phyloP scores from a whole-genome alignment of 1,284 basidiomycete genomes.

The Sphagnurus paluster region DNA sequence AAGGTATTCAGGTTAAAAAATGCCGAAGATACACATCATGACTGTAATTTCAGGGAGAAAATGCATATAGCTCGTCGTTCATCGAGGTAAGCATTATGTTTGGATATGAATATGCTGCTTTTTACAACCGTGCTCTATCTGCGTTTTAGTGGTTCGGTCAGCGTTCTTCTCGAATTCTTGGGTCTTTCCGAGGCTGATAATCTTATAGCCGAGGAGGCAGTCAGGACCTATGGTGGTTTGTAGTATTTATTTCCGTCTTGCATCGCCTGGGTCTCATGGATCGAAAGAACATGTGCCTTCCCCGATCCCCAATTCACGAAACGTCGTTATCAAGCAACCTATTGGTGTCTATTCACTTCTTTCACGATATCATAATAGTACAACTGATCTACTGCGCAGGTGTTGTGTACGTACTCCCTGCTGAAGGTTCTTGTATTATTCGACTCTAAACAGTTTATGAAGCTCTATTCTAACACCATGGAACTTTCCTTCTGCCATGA shows the following conservation, averaged over 20 bases:
- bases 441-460: neutral
- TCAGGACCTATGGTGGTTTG: slow-evolving; percentile 80
- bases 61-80: slow-evolving; percentile 81
- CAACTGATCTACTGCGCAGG: slow-evolving; percentile 19
- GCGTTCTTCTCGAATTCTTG: slow-evolving; percentile 21
- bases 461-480: slow-evolving; percentile 81
- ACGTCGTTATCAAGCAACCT: slow-evolving; percentile 94
- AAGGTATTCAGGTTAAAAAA: slow-evolving; percentile 45
- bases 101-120: neutral
- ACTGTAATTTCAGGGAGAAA: slow-evolving; percentile 62
- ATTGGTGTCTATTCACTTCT: slow-evolving; percentile 56
- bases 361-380: slow-evolving; percentile 1
- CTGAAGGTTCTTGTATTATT: slow-evolving; percentile 5
- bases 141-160: slow-evolving; percentile 71
- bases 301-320: slow-evolving; percentile 70
- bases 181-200: neutral
- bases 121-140: neutral
- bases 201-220: slow-evolving; percentile 77
- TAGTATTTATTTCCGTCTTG: neutral
- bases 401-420: slow-evolving; percentile 33
- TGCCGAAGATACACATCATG: neutral
- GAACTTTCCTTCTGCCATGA: slow-evolving; percentile 97
- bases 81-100: slow-evolving; percentile 65
- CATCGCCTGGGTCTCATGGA: slow-evolving; percentile 5
- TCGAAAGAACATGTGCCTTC: slow-evolving; percentile 80